Evolutionary conservation across 2,329 filamentous ascomycete genomes (phyloP).

Genomic region (Colletotrichum lentis): DNA sequence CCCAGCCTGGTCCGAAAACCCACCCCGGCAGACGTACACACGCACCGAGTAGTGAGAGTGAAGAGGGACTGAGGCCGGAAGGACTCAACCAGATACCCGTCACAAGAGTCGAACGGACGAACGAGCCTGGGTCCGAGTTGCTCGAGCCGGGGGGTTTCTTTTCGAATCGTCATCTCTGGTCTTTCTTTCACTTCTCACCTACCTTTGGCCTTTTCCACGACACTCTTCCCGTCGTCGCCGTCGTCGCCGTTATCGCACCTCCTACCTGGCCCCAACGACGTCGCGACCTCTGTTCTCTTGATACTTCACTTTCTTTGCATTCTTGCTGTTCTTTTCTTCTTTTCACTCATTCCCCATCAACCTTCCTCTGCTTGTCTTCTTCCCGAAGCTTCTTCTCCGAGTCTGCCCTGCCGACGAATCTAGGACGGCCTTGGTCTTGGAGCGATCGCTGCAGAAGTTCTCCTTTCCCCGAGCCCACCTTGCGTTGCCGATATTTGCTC

Average conservation of each 20-base stretch:
- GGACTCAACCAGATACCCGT: conserved; percentile 22
- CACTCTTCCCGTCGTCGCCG: neutral
- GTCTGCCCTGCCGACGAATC: neutral
- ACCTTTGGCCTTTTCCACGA: neutral
- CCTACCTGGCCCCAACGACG: neutral
- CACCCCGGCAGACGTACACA: conserved; percentile 16
- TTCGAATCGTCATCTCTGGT: conserved; percentile 19
- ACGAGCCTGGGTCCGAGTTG: conserved; percentile 19
- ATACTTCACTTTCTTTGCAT: neutral
- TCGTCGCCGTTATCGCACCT: conserved; percentile 5
- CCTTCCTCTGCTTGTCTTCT: neutral
- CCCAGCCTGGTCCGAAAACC: conserved; percentile 16
- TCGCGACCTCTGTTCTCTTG: neutral
- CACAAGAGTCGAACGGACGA: conserved; percentile 26
- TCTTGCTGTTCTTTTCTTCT: neutral
- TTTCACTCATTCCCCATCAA: neutral
- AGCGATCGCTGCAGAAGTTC: neutral
- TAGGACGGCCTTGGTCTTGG: conserved; percentile 2
- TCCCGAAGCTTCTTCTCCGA: neutral
- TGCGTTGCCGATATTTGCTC: neutral
- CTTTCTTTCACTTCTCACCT: neutral
- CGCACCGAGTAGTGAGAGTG: conserved; percentile 10
- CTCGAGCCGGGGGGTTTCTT: conserved; percentile 22
- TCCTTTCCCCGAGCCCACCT: conserved; percentile 6
- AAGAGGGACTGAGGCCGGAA: conserved; percentile 3